These are phyloP conservation scores for Fusarium paranaense DNA, from an alignment of 2,329 filamentous ascomycete genomes.

Conservation along the genomic window DNA sequence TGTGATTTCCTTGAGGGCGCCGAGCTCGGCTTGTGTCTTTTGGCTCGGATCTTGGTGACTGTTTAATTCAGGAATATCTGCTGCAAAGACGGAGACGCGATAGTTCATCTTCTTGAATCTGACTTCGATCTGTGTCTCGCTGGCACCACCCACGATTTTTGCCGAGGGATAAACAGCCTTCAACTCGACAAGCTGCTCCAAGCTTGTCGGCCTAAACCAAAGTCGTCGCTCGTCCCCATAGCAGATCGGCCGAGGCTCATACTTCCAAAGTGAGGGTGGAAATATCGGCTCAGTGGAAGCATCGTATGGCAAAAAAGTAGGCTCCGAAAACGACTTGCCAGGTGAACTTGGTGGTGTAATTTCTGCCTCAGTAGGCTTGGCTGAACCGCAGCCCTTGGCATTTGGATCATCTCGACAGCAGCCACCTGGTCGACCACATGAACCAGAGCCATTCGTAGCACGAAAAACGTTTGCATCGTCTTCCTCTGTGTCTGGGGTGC, in stretches of 20 bases:
- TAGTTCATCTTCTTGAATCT: conserved; percentile 94
- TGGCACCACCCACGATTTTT: conserved; percentile 90
- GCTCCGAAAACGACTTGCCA: neutral
- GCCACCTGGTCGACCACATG: conserved; percentile 13
- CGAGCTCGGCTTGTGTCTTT: neutral
- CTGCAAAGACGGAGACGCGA: conserved; percentile 84
- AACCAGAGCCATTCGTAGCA: neutral
- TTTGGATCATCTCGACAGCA: conserved; percentile 11
- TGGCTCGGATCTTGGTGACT: neutral
- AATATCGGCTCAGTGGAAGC: conserved; percentile 91
- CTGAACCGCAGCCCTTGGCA: neutral
- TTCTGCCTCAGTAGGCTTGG: neutral
- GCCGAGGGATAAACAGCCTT: conserved; percentile 77
- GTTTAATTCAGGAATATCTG: conserved; percentile 82
- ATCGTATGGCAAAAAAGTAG: conserved; percentile 54
- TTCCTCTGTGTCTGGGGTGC: neutral
- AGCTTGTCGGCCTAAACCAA: conserved; percentile 86
- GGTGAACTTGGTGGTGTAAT: neutral
- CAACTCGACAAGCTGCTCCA: conserved; percentile 67
- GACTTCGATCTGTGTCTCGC: conserved; percentile 93
- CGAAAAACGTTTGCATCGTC: neutral
- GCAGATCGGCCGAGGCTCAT: conserved; percentile 78
- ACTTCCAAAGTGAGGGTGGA: conserved; percentile 80
- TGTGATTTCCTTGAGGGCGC: neutral
- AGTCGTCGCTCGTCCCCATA: conserved; percentile 91